A percentile compares a stretch with the other conserved stretches of the same genome.
phyloP scores from a whole-genome alignment of 345 rosid species.

The Corchorus olitorius region DNA sequence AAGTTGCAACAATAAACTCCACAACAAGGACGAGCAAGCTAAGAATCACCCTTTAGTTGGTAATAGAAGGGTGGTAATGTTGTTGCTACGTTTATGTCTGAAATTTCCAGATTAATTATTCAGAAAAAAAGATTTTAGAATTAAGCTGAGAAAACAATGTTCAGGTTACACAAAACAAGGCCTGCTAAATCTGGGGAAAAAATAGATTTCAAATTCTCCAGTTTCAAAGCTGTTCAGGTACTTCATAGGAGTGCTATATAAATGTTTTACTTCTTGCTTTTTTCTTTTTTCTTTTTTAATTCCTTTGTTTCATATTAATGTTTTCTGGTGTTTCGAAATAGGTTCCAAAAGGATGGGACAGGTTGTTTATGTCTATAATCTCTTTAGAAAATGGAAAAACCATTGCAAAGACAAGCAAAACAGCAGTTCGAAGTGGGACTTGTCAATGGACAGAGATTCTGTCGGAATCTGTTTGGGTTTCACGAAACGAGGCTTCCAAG shows the following conservation, averaged over 20 bases:
- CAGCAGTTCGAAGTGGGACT: constrained; percentile 43
- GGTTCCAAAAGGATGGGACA: constrained; percentile 82
- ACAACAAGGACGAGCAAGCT: constrained; percentile 21
- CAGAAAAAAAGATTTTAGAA: neutral
- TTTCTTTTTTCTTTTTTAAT: neutral
- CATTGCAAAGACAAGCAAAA: constrained; percentile 46
- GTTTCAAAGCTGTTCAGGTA: constrained; percentile 54
- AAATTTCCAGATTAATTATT: neutral
- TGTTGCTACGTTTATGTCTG: constrained; percentile 4
- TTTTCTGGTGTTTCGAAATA: constrained; percentile 11
- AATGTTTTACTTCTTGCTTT: neutral
- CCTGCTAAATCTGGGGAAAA: constrained; percentile 42
- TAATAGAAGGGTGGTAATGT: neutral
- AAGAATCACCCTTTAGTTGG: constrained; percentile 14
- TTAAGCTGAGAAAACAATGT: constrained; percentile 33
- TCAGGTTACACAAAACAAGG: constrained; percentile 44
- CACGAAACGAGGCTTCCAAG: constrained; percentile 37
- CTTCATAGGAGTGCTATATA: neutral
- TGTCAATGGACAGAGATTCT: constrained; percentile 61
- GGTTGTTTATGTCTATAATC: constrained; percentile 44
- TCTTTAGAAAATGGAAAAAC: constrained; percentile 54
- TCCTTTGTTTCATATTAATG: neutral
- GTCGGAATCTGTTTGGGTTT: constrained; percentile 45
- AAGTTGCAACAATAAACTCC: constrained; percentile 6
- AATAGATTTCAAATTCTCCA: constrained; percentile 53